Conservation (phyloP, 176 grass and related monocot genomes). For the Canna indica region DNA sequence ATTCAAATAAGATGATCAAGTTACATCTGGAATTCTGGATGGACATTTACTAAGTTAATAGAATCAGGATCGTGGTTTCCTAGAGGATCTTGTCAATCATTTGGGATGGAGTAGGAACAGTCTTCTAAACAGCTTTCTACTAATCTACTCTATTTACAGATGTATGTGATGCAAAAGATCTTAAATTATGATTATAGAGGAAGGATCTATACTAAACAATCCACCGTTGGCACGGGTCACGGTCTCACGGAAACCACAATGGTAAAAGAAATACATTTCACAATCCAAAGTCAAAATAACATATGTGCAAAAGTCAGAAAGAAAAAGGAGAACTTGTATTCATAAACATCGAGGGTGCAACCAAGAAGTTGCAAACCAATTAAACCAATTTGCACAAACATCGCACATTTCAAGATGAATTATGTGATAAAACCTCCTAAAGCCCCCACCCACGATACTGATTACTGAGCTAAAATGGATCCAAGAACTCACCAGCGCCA, state of each 20-base stretch:
- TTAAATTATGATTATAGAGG: background rate
- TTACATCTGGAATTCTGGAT: no score
- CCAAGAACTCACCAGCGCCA: slow-evolving; percentile 16
- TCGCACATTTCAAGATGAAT: no score
- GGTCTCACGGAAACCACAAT: background rate
- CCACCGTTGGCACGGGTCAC: no score
- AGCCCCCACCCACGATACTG: background rate
- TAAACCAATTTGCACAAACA: background rate
- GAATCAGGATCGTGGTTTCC: no score
- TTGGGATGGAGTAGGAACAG: background rate
- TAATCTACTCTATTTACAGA: no score
- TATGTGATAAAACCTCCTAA: background rate
- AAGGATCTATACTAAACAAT: background rate
- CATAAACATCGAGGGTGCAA: background rate
- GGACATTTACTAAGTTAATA: background rate
- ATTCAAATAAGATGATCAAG: background rate
- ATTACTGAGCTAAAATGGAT: background rate
- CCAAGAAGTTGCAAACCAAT: background rate
- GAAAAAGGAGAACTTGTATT: background rate
- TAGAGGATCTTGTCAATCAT: background rate
- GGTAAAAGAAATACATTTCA: background rate
- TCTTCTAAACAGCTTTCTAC: no score
- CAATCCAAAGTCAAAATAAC: background rate
- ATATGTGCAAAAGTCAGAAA: background rate
- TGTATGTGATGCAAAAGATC: background rate